phyloP scores from a whole-genome alignment of 768 basidiomycete species.

The Boletus sensibilis region DNA sequence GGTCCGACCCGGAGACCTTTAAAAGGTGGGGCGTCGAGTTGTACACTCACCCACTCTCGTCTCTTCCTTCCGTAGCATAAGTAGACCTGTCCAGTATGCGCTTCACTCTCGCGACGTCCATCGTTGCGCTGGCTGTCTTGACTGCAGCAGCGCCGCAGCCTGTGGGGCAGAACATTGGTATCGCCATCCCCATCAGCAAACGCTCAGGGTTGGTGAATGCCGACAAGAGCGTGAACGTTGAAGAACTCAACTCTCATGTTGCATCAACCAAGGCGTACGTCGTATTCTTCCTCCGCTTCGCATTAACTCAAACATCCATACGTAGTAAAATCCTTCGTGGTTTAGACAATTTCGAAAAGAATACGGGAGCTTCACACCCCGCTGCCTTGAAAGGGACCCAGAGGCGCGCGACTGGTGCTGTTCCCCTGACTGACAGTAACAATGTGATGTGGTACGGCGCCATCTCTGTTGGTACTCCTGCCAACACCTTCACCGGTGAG shows the following conservation, averaged over 20 bases:
- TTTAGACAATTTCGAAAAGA: background rate
- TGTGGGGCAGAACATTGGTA: background rate
- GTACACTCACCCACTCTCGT: background rate
- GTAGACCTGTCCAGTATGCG: background rate
- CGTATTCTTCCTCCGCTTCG: background rate
- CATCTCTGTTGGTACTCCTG: slow-evolving; percentile 14
- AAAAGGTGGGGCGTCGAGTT: background rate
- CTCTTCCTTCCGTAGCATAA: background rate
- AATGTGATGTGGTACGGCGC: slow-evolving; percentile 10
- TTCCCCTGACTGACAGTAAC: background rate
- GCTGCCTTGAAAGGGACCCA: background rate
- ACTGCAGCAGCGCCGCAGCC: slow-evolving; percentile 4
- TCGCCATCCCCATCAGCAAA: slow-evolving; percentile 9
- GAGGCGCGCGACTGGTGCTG: background rate
- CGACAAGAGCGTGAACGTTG: background rate
- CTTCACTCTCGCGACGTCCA: background rate
- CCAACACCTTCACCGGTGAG: background rate
- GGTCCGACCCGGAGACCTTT: background rate
- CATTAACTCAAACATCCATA: background rate
- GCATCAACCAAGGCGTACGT: slow-evolving; percentile 4
- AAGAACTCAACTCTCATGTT: slow-evolving; percentile 8
- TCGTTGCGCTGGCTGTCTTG: slow-evolving; percentile 3
- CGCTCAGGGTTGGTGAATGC: background rate
- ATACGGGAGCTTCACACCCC: background rate
- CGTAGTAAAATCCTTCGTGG: slow-evolving; percentile 2